Percentiles rank a stretch among this genome's conserved stretches.
Evolutionary conservation across 2,329 filamentous ascomycete genomes (phyloP).

Genomic region (Fusarium longipes): DNA sequence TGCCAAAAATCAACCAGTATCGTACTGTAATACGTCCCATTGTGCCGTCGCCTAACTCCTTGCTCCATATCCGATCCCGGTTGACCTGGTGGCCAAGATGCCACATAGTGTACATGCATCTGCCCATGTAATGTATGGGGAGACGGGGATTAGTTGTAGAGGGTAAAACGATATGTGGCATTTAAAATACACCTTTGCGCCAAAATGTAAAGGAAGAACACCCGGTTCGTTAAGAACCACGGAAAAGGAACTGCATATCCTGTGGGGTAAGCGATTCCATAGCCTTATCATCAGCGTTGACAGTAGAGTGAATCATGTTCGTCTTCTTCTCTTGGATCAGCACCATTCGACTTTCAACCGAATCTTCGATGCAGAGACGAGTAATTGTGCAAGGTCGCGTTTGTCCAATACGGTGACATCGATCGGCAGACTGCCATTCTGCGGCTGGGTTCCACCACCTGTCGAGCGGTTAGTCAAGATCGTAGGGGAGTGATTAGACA

Average conservation of each 20-base stretch:
- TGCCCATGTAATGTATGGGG: background rate
- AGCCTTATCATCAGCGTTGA: constrained; percentile 90
- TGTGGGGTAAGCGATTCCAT: constrained; percentile 91
- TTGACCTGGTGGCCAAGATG: background rate
- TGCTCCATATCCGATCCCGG: constrained; percentile 13
- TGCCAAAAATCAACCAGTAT: background rate
- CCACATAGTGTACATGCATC: constrained; percentile 12
- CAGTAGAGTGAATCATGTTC: constrained; percentile 96
- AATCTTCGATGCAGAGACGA: constrained; percentile 94
- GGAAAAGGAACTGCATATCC: constrained; percentile 97
- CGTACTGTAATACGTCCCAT: background rate
- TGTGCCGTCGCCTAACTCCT: constrained; percentile 12
- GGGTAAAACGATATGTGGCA: background rate
- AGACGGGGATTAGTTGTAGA: background rate
- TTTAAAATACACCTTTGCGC: background rate
- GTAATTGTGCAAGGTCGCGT: constrained; percentile 94
- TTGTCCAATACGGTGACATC: constrained; percentile 95
- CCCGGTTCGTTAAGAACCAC: constrained; percentile 64
- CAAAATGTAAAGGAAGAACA: background rate
- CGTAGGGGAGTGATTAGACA: background rate
- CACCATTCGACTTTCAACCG: constrained; percentile 95
- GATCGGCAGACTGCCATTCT: constrained; percentile 97
- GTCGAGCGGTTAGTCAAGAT: constrained; percentile 43
- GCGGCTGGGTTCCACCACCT: constrained; percentile 99
- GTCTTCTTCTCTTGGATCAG: constrained; percentile 98